Conservation (phyloP, 164 flowering plant species). For the Piper betle region DNA sequence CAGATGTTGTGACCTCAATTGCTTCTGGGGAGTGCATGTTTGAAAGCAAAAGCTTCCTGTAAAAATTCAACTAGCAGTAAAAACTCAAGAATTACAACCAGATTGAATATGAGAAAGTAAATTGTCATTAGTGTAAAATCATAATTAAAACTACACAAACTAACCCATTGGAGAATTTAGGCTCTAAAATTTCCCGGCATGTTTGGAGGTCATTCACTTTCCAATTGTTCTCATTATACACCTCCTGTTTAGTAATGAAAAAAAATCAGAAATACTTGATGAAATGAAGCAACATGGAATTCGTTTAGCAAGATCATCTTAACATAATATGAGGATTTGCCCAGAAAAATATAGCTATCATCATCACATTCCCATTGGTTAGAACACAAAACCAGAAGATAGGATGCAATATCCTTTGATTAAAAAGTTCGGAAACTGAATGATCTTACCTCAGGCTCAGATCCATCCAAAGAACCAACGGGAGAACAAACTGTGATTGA, state of each 20-base stretch:
- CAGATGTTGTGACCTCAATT: conserved; percentile 10
- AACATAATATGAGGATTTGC: too few relatives aligned
- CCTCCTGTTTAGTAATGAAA: conserved; percentile 18
- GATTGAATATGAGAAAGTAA: not conserved
- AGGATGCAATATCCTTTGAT: not conserved
- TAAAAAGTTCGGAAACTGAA: not conserved
- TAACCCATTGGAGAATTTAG: conserved; percentile 20
- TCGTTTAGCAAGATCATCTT: not conserved
- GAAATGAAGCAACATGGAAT: not conserved
- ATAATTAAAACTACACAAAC: conserved; percentile 1
- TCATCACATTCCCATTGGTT: too few relatives aligned
- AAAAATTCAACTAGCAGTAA: not conserved
- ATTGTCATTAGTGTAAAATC: not conserved
- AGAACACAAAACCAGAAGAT: too few relatives aligned
- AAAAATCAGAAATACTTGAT: not conserved
- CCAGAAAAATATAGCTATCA: too few relatives aligned
- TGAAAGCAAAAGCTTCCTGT: conserved; percentile 16
- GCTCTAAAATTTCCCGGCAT: conserved; percentile 8
- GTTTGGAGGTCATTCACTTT: conserved; percentile 4
- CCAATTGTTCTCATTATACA: conserved; percentile 9
- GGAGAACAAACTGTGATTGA: conserved; percentile 20
- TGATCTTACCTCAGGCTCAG: conserved; percentile 25
- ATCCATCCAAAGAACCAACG: conserved; percentile 14
- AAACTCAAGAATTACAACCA: too few relatives aligned
- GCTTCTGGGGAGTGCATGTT: conserved; percentile 1